These are phyloP conservation scores for Fomitopsis serialis DNA, from an alignment of 768 basidiomycete genomes.

Conservation along the genomic window DNA sequence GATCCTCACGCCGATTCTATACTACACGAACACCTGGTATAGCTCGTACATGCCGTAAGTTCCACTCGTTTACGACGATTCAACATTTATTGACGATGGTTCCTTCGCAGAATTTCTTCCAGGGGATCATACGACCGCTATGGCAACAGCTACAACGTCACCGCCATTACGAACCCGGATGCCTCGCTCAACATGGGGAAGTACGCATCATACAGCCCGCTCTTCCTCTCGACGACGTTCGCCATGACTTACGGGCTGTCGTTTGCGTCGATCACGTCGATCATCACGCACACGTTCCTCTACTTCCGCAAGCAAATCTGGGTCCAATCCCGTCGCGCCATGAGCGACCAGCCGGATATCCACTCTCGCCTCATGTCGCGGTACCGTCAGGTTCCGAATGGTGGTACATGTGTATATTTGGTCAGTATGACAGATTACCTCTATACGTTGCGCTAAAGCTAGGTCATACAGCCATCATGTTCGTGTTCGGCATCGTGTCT, in stretches of 20 bases:
- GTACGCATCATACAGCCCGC: constrained; percentile 38
- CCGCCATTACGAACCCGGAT: constrained; percentile 31
- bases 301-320: constrained; percentile 41
- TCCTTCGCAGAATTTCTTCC: constrained; percentile 22
- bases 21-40: constrained; percentile 34
- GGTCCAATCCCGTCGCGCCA: constrained; percentile 35
- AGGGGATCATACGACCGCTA: constrained; percentile 38
- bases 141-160: constrained; percentile 35
- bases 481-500: constrained; percentile 55
- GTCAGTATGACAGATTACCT: constrained; percentile 24
- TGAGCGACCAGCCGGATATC: constrained; percentile 44
- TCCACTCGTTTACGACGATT: not conserved
- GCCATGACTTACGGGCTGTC: constrained; percentile 46
- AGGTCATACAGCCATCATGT: constrained; percentile 36
- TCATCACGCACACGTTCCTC: constrained; percentile 39
- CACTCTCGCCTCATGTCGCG: constrained; percentile 43
- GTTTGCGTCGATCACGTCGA: constrained; percentile 36
- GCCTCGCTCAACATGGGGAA: constrained; percentile 29
- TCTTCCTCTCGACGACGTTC: constrained; percentile 47
- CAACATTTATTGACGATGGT: not conserved
- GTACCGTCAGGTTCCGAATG: constrained; percentile 47
- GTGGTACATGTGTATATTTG: constrained; percentile 38
- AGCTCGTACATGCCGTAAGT: constrained; percentile 32
- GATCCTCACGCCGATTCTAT: constrained; percentile 34
- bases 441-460: not conserved